Evolutionary conservation across 495 filamentous ascomycete species (phyloP).

Genomic region (Penicillium nucicola): DNA sequence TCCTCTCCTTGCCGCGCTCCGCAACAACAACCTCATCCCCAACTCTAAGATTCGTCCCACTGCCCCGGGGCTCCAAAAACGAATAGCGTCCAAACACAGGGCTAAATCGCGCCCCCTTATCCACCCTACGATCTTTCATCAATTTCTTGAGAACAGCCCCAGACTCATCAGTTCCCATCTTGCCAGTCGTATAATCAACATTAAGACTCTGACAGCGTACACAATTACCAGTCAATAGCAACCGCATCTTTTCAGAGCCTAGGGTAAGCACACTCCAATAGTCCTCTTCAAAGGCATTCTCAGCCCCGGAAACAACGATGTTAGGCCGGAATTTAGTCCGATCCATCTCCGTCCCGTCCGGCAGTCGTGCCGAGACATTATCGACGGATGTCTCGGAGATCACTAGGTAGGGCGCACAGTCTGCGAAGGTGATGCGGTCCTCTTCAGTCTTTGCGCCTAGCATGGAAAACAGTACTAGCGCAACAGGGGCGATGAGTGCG

Average conservation of each 20-base stretch:
- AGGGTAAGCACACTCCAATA: constrained; percentile 72
- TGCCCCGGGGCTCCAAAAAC: constrained; percentile 48
- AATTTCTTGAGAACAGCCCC: constrained; percentile 72
- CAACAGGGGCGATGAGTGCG: neutral
- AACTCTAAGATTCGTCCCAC: constrained; percentile 47
- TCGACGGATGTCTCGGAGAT: constrained; percentile 66
- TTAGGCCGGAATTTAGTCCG: constrained; percentile 85
- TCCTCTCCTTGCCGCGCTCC: constrained; percentile 54
- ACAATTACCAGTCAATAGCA: constrained; percentile 75
- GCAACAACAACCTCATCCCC: constrained; percentile 70
- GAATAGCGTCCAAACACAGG: constrained; percentile 85
- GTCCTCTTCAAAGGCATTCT: constrained; percentile 73
- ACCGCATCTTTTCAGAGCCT: constrained; percentile 20
- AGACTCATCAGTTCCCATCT: constrained; percentile 58
- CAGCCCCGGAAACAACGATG: constrained; percentile 65
- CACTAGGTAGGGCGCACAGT: constrained; percentile 74
- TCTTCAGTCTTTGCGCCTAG: constrained; percentile 19
- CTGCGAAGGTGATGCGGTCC: constrained; percentile 68
- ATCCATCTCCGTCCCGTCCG: constrained; percentile 55
- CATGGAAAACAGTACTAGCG: neutral
- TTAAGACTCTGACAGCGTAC: constrained; percentile 76
- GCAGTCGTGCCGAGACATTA: constrained; percentile 60
- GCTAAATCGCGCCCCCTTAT: constrained; percentile 66
- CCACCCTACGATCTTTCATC: constrained; percentile 74
- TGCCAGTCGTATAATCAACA: constrained; percentile 76